Conservation (phyloP, 148 eudicot species). For the Bassia scoparia region DNA sequence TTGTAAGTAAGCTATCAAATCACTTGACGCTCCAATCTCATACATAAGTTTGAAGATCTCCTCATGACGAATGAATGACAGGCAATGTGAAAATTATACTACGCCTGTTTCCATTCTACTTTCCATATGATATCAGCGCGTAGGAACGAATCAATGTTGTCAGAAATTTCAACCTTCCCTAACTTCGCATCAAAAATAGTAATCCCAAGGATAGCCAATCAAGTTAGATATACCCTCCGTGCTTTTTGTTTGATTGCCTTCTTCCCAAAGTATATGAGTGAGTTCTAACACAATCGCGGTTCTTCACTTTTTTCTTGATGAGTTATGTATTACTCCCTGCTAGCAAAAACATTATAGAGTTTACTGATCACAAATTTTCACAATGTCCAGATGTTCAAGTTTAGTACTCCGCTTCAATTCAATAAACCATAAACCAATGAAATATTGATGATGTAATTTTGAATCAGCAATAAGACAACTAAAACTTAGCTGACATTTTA, state of each 20-base stretch:
- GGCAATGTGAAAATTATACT: slow-evolving; percentile 57
- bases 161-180: slow-evolving; percentile 44
- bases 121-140: slow-evolving; percentile 51
- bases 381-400: background rate
- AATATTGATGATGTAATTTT: background rate
- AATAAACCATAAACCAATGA: background rate
- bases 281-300: slow-evolving; percentile 11
- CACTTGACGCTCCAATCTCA: slow-evolving; percentile 45
- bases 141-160: slow-evolving; percentile 23
- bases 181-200: slow-evolving; percentile 25
- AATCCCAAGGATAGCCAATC: slow-evolving; percentile 27
- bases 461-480: background rate
- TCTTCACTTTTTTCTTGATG: background rate
- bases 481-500: background rate
- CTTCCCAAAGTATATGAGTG: slow-evolving; percentile 19
- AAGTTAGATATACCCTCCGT: slow-evolving; percentile 20
- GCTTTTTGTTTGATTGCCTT: slow-evolving; percentile 23
- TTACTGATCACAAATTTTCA: background rate
- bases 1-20: slow-evolving; percentile 40
- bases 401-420: background rate
- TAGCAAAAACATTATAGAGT: background rate
- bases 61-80: slow-evolving; percentile 36
- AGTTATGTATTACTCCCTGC: slow-evolving; percentile 2
- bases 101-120: slow-evolving; percentile 33
- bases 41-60: slow-evolving; percentile 51